Percentiles rank a stretch among this genome's conserved stretches.
These are phyloP conservation scores for Pseudogymnoascus sp. DNA, from an alignment of 2,329 filamentous ascomycete genomes.

Conservation along the genomic window DNA sequence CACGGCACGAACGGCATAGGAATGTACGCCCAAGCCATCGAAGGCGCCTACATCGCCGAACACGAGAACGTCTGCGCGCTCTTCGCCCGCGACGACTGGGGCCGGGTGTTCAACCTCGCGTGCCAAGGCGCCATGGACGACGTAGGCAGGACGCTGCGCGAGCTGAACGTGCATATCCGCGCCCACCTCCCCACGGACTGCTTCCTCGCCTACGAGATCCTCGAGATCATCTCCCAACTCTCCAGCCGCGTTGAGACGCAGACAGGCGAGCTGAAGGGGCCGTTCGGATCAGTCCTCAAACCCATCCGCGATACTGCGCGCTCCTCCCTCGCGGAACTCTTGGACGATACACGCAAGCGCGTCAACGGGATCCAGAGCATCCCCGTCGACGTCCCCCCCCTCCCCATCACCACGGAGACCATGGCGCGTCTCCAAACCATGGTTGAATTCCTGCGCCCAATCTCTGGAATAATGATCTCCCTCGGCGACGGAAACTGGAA, in stretches of 20 bases:
- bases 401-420: constrained; percentile 71
- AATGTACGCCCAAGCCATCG: constrained; percentile 78
- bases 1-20: constrained; percentile 85
- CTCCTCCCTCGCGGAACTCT: constrained; percentile 67
- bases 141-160: constrained; percentile 74
- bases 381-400: constrained; percentile 67
- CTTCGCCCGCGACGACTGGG: constrained; percentile 80
- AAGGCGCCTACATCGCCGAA: constrained; percentile 79
- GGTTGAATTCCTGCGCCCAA: constrained; percentile 74
- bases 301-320: constrained; percentile 91
- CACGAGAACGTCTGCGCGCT: constrained; percentile 85
- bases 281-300: constrained; percentile 76
- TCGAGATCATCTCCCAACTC: constrained; percentile 76
- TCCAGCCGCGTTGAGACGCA: constrained; percentile 71
- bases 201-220: constrained; percentile 89
- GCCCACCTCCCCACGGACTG: constrained; percentile 81
- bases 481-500: constrained; percentile 90
- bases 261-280: constrained; percentile 76
- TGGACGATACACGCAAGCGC: constrained; percentile 73
- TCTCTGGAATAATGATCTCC: constrained; percentile 85
- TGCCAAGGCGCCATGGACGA: constrained; percentile 72
- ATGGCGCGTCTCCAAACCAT: constrained; percentile 82
- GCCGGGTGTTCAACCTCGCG: constrained; percentile 66
- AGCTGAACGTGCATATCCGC: constrained; percentile 85
- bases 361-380: constrained; percentile 57